phyloP scores from a whole-genome alignment of 2,329 filamentous ascomycete genomes.

The Diaporthe vexans region DNA sequence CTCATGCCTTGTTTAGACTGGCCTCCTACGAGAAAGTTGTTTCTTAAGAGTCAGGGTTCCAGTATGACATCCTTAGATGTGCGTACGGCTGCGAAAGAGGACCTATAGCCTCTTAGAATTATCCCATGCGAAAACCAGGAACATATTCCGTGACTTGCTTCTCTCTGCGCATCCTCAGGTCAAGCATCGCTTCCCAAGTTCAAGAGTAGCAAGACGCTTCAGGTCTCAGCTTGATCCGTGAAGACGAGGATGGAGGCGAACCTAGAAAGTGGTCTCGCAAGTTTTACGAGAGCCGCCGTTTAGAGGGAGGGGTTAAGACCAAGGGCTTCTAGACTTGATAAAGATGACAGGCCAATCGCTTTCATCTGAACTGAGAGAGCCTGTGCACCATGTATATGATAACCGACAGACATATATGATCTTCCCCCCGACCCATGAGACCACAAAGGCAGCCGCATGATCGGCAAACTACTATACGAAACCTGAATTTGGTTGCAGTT shows the following conservation, averaged over 20 bases:
- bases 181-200: neutral
- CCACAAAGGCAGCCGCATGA: neutral
- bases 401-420: neutral
- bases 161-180: neutral
- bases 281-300: neutral
- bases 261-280: neutral
- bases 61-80: neutral
- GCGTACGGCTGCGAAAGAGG: neutral
- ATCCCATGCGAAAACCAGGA: neutral
- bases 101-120: neutral
- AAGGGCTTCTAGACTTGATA: neutral
- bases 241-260: conserved; percentile 3
- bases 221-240: neutral
- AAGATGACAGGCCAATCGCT: neutral
- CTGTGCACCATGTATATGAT: neutral
- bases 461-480: neutral
- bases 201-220: neutral
- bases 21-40: neutral
- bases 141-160: neutral
- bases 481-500: neutral
- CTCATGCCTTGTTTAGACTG: neutral
- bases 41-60: neutral
- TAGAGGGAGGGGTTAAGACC: neutral
- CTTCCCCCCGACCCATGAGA: neutral
- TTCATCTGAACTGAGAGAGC: neutral